Percentiles rank a stretch among this genome's conserved stretches.
Evolutionary conservation across 352 stramenopile genomes (phyloP).

Genomic region (Phytophthora quininea): DNA sequence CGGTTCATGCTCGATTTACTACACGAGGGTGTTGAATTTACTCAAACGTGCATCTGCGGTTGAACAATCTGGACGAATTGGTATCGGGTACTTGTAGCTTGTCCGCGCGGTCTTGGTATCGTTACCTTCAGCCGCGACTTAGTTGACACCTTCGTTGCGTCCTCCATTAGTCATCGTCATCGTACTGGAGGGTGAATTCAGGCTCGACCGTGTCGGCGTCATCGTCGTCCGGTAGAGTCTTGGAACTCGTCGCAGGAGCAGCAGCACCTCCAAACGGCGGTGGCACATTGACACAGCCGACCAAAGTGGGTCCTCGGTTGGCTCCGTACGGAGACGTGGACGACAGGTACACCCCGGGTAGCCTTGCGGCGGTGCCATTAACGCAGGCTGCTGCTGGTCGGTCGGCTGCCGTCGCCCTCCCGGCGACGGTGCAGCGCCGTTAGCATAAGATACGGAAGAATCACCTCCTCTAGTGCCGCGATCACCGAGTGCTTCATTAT

Average conservation of each 20-base stretch:
- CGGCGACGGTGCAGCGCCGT: slow-evolving; percentile 29
- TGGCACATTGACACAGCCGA: slow-evolving; percentile 2
- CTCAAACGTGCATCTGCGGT: background rate
- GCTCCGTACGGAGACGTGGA: slow-evolving; percentile 28
- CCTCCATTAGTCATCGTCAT: slow-evolving; percentile 70
- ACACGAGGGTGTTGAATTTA: background rate
- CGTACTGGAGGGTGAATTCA: slow-evolving; percentile 81
- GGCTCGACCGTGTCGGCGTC: slow-evolving; percentile 56
- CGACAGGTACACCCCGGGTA: slow-evolving; percentile 19
- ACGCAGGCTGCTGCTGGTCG: slow-evolving; percentile 13
- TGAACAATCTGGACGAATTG: background rate
- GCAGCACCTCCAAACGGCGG: slow-evolving; percentile 15
- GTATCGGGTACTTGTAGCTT: background rate
- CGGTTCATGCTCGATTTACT: too few relatives aligned
- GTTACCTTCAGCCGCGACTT: too few relatives aligned
- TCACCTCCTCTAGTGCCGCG: slow-evolving; percentile 45
- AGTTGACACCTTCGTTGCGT: slow-evolving; percentile 1
- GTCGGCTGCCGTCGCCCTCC: slow-evolving; percentile 20
- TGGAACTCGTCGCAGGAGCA: slow-evolving; percentile 12
- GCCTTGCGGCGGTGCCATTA: slow-evolving; percentile 17
- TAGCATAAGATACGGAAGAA: slow-evolving; percentile 62
- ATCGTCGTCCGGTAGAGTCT: slow-evolving; percentile 59
- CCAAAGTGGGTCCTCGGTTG: slow-evolving; percentile 25
- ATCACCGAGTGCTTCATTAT: slow-evolving; percentile 69
- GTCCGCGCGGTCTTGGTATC: background rate